Evolutionary conservation across 2,329 filamentous ascomycete species (phyloP).

Genomic region (Pseudovirgaria hyperparasitica): DNA sequence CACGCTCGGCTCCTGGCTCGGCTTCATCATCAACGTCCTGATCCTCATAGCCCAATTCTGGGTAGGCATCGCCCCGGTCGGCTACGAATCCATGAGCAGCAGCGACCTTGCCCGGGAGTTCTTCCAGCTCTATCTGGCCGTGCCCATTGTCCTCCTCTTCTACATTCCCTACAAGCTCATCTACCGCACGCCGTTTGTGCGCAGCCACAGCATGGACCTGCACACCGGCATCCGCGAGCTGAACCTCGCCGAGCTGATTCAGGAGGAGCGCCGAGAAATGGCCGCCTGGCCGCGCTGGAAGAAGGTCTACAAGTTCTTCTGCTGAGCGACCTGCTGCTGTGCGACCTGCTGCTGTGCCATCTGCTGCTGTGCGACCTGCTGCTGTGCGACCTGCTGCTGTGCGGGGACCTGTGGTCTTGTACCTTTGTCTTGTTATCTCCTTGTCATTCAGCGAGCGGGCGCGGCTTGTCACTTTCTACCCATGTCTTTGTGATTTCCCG

Average conservation of each 20-base stretch:
- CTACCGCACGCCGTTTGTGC: constrained; percentile 56
- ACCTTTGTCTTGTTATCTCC: too few relatives aligned
- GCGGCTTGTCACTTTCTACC: too few relatives aligned
- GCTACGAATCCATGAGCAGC: constrained; percentile 34
- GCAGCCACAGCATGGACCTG: constrained; percentile 67
- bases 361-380: too few relatives aligned
- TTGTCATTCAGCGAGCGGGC: too few relatives aligned
- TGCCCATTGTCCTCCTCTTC: constrained; percentile 53
- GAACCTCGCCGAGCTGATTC: constrained; percentile 64
- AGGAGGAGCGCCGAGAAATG: constrained; percentile 67
- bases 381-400: too few relatives aligned
- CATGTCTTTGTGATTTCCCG: too few relatives aligned
- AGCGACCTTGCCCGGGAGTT: constrained; percentile 47
- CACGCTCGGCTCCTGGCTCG: constrained; percentile 66
- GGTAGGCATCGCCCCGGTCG: constrained; percentile 68
- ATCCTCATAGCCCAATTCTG: constrained; percentile 80
- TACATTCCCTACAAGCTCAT: constrained; percentile 67
- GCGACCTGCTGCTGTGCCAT: too few relatives aligned
- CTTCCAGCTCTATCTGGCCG: constrained; percentile 60
- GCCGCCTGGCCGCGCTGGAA: constrained; percentile 38
- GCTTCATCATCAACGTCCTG: constrained; percentile 60
- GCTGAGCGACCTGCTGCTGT: too few relatives aligned
- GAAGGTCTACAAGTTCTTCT: constrained; percentile 36
- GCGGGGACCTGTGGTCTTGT: too few relatives aligned
- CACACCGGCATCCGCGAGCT: constrained; percentile 76